Evolutionary conservation across 2,329 filamentous ascomycete genomes (phyloP).

Genomic region (Monosporascus sp.): DNA sequence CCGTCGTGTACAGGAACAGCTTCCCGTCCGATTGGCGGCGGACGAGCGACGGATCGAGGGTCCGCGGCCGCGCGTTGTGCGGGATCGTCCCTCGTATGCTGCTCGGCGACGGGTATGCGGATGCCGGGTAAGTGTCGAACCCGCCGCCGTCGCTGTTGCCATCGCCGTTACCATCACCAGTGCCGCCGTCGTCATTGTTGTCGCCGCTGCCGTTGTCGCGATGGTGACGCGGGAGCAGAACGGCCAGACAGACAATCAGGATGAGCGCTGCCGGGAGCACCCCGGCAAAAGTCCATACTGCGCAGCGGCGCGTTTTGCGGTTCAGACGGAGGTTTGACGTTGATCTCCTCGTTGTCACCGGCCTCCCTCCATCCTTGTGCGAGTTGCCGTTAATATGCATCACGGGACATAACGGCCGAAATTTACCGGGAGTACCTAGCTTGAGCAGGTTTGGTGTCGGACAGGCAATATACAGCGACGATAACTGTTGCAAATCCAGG

Average conservation of each 20-base stretch:
- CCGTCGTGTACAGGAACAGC: neutral
- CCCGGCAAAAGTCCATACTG: neutral
- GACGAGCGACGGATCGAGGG: neutral
- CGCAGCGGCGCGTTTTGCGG: neutral
- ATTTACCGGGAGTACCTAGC: no score
- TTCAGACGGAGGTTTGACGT: no score
- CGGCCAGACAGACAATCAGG: neutral
- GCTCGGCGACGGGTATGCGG: neutral
- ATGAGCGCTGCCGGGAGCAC: neutral
- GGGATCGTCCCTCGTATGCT: neutral
- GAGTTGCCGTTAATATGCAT: no score
- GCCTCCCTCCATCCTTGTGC: no score
- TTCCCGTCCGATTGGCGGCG: neutral
- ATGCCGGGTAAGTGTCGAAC: neutral
- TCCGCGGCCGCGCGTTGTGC: neutral
- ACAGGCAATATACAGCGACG: no score
- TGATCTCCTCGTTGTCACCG: no score
- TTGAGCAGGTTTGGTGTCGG: no score
- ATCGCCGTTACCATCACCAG: neutral
- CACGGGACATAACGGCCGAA: no score
- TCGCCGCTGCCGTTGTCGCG: neutral
- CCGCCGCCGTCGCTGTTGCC: neutral
- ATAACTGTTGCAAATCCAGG: no score
- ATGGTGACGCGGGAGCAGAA: neutral
- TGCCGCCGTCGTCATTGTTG: neutral